Conservation (phyloP, 1,139 yeast genomes). For the Arxiozyma heterogenica region DNA sequence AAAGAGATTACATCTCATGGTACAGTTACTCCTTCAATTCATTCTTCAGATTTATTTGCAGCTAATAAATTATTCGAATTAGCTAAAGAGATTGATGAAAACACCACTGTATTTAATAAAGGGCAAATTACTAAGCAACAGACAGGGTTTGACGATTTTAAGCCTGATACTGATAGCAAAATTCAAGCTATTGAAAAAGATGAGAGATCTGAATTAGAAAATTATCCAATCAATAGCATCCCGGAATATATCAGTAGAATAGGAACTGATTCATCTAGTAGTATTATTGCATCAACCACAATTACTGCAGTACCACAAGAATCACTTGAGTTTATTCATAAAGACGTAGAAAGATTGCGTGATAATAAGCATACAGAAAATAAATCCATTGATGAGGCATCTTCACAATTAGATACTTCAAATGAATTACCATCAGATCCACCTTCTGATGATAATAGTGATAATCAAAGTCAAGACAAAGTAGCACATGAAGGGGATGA, state of each 20-base stretch:
- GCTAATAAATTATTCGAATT: conserved; percentile 1
- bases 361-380: neutral
- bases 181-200: neutral
- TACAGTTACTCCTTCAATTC: neutral
- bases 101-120: neutral
- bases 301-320: neutral
- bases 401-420: neutral
- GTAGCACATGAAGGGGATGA: neutral
- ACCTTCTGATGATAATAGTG: neutral
- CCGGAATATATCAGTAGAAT: neutral
- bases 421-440: conserved; percentile 1
- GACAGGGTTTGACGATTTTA: neutral
- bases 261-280: neutral
- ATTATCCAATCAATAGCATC: neutral
- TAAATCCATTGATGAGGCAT: neutral
- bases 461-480: no score
- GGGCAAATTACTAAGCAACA: neutral
- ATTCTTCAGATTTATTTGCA: neutral
- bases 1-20: neutral
- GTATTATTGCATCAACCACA: neutral
- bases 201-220: conserved; percentile 1
- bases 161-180: neutral
- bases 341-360: neutral
- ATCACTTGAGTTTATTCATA: neutral
- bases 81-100: conserved; percentile 2